Evolutionary conservation across 2,329 filamentous ascomycete species (phyloP), one percentile per base, ranked within the genome.

Genomic region (Fusarium irregulare): DNA sequence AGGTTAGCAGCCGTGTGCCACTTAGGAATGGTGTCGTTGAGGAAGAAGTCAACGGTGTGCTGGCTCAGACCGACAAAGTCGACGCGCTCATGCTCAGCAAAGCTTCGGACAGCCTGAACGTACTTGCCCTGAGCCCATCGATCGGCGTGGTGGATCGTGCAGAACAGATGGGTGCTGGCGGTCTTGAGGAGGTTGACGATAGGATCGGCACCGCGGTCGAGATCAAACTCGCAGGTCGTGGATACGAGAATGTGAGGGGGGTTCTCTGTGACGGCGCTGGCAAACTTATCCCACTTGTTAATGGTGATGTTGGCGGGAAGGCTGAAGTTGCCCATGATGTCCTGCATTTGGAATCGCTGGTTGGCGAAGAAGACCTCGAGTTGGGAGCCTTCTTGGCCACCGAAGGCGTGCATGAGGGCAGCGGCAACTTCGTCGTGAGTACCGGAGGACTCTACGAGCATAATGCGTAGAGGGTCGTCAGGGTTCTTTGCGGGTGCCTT

Each of bases 161-260:
- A 76, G 72, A 76, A 76, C 23, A 76, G 66, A 34, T 72, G 66
- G 21, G 75, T 74, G 28, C 67, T 66, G 12, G 61, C 66, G 23
- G 49, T 60, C 46, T 53, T 65, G 57, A 76, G 68, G 10, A 76
- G 61, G 21, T 71, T 56, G 40, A 67, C 59, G 25, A 75, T 65
- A n/a, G 64, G 58, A 11, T 58, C 56, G 46, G 64, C 28, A 16
- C 59, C 62, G 46, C 58, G 55, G 37, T 63, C 59, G n/a, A 73
- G 66, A 41, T 76, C 75, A 48, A 73, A 64, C 62, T 76, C 73
- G 73, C 75, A 76, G 23, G 75, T 76, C 10, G 73, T 76, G 40
- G 75, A 76, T n/a, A 76, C 70, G 64, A 76, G 56, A 10, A 76
- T 55, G 46, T 76, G 67, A 11, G 75, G 74, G 10, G 67, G 65